Conservation (phyloP, 1,139 yeast genomes). For the Komagataea norvegica region DNA sequence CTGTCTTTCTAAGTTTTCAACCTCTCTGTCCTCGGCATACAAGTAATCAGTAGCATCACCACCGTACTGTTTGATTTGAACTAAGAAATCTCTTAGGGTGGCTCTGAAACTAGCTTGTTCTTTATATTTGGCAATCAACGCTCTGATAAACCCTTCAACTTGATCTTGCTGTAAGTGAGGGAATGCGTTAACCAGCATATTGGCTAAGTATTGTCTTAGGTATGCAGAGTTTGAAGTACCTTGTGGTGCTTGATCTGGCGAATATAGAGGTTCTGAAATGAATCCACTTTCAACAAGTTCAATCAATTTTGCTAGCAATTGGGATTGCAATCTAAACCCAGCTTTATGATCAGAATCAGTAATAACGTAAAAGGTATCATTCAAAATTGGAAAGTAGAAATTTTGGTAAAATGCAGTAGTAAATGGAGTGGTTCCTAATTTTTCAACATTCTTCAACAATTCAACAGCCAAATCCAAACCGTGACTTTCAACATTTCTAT, state of each 20-base stretch:
- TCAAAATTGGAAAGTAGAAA: slow-evolving; percentile 82
- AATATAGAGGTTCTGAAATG: slow-evolving; percentile 73
- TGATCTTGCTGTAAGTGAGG: slow-evolving; percentile 85
- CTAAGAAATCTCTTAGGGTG: slow-evolving; percentile 89
- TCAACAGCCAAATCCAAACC: slow-evolving; percentile 82
- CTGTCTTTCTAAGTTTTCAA: slow-evolving; percentile 64
- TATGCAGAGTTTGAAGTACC: slow-evolving; percentile 81
- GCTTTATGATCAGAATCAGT: slow-evolving; percentile 98
- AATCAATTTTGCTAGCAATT: slow-evolving; percentile 76
- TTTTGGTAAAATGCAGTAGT: slow-evolving; percentile 84
- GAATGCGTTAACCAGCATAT: slow-evolving; percentile 80
- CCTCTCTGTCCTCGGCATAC: slow-evolving; percentile 90
- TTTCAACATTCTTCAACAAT: slow-evolving; percentile 76
- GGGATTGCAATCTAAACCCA: slow-evolving; percentile 86
- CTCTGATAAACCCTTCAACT: slow-evolving; percentile 74
- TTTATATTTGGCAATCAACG: slow-evolving; percentile 65
- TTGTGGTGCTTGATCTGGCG: slow-evolving; percentile 68
- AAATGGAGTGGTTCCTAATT: slow-evolving; percentile 68
- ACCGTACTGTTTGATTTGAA: slow-evolving; percentile 92
- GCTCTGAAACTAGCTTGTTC: slow-evolving; percentile 78
- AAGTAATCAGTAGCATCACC: slow-evolving; percentile 90
- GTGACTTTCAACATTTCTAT: slow-evolving; percentile 89
- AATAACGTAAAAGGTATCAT: slow-evolving; percentile 87
- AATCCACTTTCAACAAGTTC: slow-evolving; percentile 76
- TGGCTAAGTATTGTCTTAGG: slow-evolving; percentile 76